Evolutionary conservation across 352 stramenopile genomes (phyloP).

Genomic region (Phytophthora constricta): DNA sequence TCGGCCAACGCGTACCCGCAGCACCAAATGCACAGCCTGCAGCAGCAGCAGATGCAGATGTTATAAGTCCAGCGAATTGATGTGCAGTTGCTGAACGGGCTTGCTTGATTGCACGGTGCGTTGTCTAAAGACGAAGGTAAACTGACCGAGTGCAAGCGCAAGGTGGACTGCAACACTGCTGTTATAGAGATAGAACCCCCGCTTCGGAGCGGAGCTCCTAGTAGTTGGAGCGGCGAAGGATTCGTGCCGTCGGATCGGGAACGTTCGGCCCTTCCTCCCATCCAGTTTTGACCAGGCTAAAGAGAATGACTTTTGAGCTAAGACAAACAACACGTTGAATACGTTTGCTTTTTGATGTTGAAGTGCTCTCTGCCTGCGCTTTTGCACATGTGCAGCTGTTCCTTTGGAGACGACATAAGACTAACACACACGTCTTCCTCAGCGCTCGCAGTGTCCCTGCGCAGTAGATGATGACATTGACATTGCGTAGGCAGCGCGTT

Average conservation of each 20-base stretch:
- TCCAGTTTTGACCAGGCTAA: constrained; percentile 40
- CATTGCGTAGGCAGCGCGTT: not conserved
- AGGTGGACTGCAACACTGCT: constrained; percentile 6
- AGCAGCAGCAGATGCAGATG: constrained; percentile 72
- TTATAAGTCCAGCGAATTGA: constrained; percentile 50
- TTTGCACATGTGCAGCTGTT: constrained; percentile 6
- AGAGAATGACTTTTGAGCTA: constrained; percentile 30
- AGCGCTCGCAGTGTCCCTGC: not conserved
- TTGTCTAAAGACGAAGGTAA: constrained; percentile 27
- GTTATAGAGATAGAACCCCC: constrained; percentile 48
- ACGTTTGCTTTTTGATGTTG: constrained; percentile 15
- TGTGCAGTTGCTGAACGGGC: constrained; percentile 26
- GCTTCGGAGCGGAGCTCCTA: constrained; percentile 32
- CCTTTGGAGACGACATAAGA: not conserved
- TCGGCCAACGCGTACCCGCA: constrained; percentile 58
- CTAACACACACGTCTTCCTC: not conserved
- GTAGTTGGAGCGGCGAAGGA: constrained; percentile 25
- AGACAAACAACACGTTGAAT: constrained; percentile 23
- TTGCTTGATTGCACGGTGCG: constrained; percentile 31
- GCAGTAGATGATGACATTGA: not conserved
- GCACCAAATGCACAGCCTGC: constrained; percentile 81
- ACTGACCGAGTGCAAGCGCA: constrained; percentile 31
- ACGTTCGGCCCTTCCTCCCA: constrained; percentile 23
- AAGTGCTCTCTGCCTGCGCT: not conserved
- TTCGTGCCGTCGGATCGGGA: constrained; percentile 35